Evolutionary conservation across 306 rosid species (phyloP), one percentile per base, ranked within the genome.

Genomic region (Cucurbita maxima): DNA sequence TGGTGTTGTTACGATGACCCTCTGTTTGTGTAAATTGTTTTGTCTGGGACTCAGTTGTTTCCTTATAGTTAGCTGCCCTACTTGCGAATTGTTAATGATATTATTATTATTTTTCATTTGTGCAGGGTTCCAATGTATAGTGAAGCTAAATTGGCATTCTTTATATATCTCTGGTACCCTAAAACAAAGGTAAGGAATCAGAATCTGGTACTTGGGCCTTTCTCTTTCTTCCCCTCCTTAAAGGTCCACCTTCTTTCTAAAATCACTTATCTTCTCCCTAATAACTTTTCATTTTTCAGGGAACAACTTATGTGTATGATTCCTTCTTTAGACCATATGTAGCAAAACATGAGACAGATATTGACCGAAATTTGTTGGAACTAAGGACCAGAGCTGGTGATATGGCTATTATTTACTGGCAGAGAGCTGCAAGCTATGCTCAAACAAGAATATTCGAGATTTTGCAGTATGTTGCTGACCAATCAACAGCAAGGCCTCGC

Each of bases 121-220:
- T 16, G 83, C 79, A 92, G 98, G 98, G 90, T 92, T 77, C 98
- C 98, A 9, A 90, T 92, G 98, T 92, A 92, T 76, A 87, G 96
- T 63, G 98, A 92, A 87, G 90, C 90, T 79, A 92, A 92, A 86
- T 75, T 92, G 93, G 88, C 89, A 38, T 92, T 92, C 87, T 83
- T 85, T 53, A 83, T 92, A 82, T 92, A 92, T 75, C 87, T 92
- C 44, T 92, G 98, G 98, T 89, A 84, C 78, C 96, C 98, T 9
- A 90, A 85, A 82, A 90, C 90, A 55, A 84, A 87, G 96, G 98
- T 93, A 88, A 58, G 60, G 47, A 37, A 66, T 71, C 70, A 22
- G 69, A 30, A 58, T 74, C 58, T 59, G 11, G 36, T 48, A n/a
- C 3, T 8, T 15, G 9, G 58, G 20, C 30, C 7, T 25, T 58